Base-by-base conservation (phyloP, 2,329 filamentous ascomycete species). In the Pseudocercospora eumusae region DNA sequence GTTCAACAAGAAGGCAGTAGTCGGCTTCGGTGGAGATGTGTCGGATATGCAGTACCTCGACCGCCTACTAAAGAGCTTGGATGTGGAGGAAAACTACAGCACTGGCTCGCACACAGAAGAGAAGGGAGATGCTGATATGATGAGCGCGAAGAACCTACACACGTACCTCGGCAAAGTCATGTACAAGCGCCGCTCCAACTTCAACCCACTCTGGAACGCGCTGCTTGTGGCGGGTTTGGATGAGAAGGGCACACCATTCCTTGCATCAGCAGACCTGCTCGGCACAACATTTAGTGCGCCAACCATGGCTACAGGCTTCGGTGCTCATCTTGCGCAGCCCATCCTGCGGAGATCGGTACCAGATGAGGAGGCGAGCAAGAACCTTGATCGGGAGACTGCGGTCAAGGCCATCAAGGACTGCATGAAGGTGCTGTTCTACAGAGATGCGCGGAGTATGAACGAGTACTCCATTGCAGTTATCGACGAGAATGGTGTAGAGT, bases 1-100 rank as follows among this genome's bases (percentile, higher is more conserved):
- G 71, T 98, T 98, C 79, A 91, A 92, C 79, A 84, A 88, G 68
- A 86, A 88, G 68, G 88, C 92, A 28, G 86, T 98, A 64, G 84
- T 99, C 74, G 95, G 95, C 73, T 96, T 98, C 80, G 92, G 92
- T 77, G 95, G 95, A 77, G 95, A 99, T 81, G 89, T 99, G 71
- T 96, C 91, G 68, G 95, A 99, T 82, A 98, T 99, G 95, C 95
- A 99, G 83, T 96, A 96, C 82, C 87, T 99, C 70, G 90, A 96
- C 85, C 88, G 95, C 71, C 87, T 96, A 74, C 88, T 99, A 70
- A 88, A 85, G 74, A 89, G 91, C 66, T 89, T 98, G 71, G 87
- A 90, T 76, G 92, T 96, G 77, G 85, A 89, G 76, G 93, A 98
- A 83, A 89, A 92, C 75, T 98, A 99, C 83, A 84, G 84, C 62